These are phyloP conservation scores for Hura crepitans DNA, from an alignment of 441 rosid genomes.

Conservation along the genomic window DNA sequence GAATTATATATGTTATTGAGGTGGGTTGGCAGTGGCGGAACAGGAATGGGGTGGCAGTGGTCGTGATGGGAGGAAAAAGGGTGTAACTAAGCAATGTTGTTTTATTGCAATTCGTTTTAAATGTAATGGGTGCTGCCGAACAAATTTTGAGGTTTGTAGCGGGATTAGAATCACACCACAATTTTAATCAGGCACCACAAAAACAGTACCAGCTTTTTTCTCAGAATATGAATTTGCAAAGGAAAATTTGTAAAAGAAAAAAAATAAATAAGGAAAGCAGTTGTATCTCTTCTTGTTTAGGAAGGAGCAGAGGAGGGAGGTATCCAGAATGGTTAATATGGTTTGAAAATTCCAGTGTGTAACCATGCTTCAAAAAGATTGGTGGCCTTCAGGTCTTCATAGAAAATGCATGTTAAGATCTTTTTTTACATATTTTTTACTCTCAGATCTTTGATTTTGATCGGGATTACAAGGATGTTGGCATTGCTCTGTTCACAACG, in stretches of 20 bases:
- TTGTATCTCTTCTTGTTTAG: no score
- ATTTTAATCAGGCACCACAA: neutral
- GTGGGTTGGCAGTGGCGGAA: neutral
- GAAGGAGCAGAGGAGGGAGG: no score
- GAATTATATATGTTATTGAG: neutral
- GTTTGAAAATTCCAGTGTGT: neutral
- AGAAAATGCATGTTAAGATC: constrained; percentile 13
- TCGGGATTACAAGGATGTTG: constrained; percentile 95
- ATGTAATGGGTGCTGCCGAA: neutral
- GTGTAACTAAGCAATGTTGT: no score
- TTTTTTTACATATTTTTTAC: constrained; percentile 16
- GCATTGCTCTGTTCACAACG: constrained; percentile 80
- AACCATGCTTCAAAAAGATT: no score
- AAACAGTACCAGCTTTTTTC: neutral
- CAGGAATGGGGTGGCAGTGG: neutral
- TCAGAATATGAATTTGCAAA: neutral
- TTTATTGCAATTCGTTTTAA: neutral
- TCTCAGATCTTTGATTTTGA: constrained; percentile 90
- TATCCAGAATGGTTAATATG: neutral
- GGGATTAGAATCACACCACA: no score
- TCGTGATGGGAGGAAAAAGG: neutral
- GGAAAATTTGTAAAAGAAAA: no score
- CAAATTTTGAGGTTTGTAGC: neutral
- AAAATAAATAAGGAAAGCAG: no score
- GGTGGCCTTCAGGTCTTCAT: constrained; percentile 14